A percentile compares a stretch with the other conserved stretches of the same genome.
These are phyloP conservation scores for Acanthamoeba rhysodes DNA, from an alignment of 208 protist genomes.

Conservation along the genomic window DNA sequence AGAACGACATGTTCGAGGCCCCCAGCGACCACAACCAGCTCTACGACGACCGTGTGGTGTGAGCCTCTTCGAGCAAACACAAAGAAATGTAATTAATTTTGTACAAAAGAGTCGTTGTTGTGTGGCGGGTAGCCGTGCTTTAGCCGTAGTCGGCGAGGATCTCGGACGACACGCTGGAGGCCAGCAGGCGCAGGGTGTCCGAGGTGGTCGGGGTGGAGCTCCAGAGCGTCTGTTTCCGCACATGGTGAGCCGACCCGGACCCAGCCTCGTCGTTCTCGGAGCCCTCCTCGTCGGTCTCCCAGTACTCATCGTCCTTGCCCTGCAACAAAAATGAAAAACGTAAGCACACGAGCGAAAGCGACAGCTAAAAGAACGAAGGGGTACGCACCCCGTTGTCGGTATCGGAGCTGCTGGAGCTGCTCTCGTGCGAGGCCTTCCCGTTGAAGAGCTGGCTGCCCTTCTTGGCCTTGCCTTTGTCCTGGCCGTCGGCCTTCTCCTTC, in stretches of 20 bases:
- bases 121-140: not conserved
- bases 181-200: slow-evolving; percentile 6
- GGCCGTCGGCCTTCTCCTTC: not conserved
- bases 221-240: not conserved
- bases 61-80: not conserved
- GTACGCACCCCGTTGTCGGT: not conserved
- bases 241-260: not conserved
- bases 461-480: slow-evolving; percentile 31
- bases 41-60: not conserved
- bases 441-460: not conserved
- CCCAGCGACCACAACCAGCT: not conserved
- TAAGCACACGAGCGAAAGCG: not conserved
- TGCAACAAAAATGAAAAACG: not conserved
- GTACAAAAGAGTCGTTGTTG: not conserved
- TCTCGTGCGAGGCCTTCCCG: not conserved
- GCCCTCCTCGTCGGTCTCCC: slow-evolving; percentile 4
- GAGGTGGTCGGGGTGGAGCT: not conserved
- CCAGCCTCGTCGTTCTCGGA: not conserved
- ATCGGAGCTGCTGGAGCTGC: slow-evolving; percentile 20
- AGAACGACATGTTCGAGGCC: not conserved
- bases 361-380: not conserved
- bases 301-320: slow-evolving; percentile 46
- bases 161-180: not conserved
- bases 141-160: slow-evolving; percentile 53
- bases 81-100: not conserved